phyloP scores from a whole-genome alignment of 768 basidiomycete species.

The Boletus subcaerulescens region DNA sequence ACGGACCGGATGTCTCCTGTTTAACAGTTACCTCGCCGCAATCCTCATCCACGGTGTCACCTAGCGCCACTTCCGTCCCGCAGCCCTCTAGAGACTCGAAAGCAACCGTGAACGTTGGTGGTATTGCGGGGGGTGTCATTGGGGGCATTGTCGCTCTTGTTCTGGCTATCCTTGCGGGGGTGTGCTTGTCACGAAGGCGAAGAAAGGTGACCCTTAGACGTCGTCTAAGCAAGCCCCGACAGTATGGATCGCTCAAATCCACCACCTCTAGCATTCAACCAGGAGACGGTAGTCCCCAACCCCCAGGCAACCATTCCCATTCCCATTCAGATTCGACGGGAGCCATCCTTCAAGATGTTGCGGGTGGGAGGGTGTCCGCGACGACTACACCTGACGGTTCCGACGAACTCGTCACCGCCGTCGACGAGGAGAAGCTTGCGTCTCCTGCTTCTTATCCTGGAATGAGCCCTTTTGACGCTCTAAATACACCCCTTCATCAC shows the following conservation, averaged over 20 bases:
- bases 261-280: constrained; percentile 16
- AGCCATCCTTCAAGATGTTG: constrained; percentile 10
- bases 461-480: constrained; percentile 19
- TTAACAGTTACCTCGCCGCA: constrained; percentile 17
- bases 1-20: constrained; percentile 38
- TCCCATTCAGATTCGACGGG: constrained; percentile 24
- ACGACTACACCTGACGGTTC: constrained; percentile 20
- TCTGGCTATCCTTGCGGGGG: constrained; percentile 31
- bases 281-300: not conserved
- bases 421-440: constrained; percentile 23
- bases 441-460: constrained; percentile 14
- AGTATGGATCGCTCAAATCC: constrained; percentile 31
- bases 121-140: constrained; percentile 52
- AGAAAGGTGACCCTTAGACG: constrained; percentile 22
- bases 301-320: constrained; percentile 10
- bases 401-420: constrained; percentile 14
- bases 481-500: constrained; percentile 16
- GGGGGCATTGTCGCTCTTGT: constrained; percentile 41
- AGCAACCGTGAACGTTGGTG: constrained; percentile 31
- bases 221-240: constrained; percentile 20
- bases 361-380: constrained; percentile 14
- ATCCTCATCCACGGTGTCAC: constrained; percentile 12
- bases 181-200: constrained; percentile 29
- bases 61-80: constrained; percentile 5
- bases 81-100: too few species aligned